Base-by-base conservation (phyloP, 2,329 filamentous ascomycete genomes). In the Fusarium dlaminii region DNA sequence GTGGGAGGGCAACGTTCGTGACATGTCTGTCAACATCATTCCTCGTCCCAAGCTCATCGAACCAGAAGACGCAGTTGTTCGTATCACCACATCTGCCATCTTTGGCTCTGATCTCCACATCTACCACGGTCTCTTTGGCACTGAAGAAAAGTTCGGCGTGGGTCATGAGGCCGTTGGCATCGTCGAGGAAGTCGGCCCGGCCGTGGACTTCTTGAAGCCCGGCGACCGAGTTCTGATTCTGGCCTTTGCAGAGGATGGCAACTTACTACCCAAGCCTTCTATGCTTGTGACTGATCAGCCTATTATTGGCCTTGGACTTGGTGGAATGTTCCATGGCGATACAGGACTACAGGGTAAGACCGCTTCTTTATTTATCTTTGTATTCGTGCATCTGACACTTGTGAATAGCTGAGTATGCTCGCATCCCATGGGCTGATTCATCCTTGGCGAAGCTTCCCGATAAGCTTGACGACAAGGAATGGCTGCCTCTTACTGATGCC, bases 21-120 rank as follows among this genome's bases (percentile, higher is more conserved):
- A 70, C 18, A 70, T 70, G 67, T 34, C 58, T 5, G 57, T 69
- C 11, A 70, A 70, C 30, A 70, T 70, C 20, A 34, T 70, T 8
- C 67, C 51, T 1, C 29, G 48, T 1, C 68, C 68, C 15, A 61
- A 49, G 36, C 17, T 72, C 12, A 32, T 62, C 0, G 49, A 61
- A 4, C 67, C 67, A 27, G 66, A 66, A n/a, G 68, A 72, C 22
- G 62, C 68, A 10, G 5, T 72, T 1, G 67, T 72, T 0, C 49
- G 66, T 5, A 61, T 72, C 9, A 72, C 68, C 3, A 70, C 67
- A 0, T 72, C 67, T 0, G 62, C 49, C 1, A 72, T 72, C 32
- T 72, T 62, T 3, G 62, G 68, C 0, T 45, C 63, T 3, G 69
- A 71, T 18, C 56, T 72, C 2, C 56, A 58, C 17, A 66, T 67